Evolutionary conservation across 768 basidiomycete genomes (phyloP).

Genomic region (Boletus insuetus): DNA sequence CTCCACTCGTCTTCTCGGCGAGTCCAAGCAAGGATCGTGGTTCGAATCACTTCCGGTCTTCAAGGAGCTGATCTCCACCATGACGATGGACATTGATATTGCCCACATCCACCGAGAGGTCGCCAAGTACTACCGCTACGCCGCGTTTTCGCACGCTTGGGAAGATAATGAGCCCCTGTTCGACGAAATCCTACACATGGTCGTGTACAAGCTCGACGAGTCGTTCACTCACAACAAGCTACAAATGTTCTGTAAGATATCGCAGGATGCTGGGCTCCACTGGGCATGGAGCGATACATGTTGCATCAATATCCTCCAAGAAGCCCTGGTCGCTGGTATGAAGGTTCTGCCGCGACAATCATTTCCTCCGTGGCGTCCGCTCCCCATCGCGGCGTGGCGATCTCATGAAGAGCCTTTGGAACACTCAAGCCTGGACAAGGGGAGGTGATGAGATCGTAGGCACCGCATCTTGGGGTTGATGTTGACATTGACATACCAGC

Average conservation of each 20-base stretch:
- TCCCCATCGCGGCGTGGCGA: background rate
- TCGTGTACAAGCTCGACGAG: background rate
- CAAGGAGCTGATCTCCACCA: background rate
- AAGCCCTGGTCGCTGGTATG: background rate
- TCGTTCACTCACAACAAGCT: background rate
- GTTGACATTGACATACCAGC: too few relatives aligned
- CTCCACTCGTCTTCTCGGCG: background rate
- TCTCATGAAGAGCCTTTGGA: background rate
- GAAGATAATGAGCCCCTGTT: background rate
- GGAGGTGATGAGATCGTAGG: too few relatives aligned
- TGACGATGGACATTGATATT: background rate
- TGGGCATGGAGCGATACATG: background rate
- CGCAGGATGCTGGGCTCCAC: background rate
- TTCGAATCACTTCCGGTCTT: background rate
- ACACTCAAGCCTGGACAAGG: background rate
- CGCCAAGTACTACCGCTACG: background rate
- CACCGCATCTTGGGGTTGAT: too few relatives aligned
- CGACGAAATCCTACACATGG: background rate
- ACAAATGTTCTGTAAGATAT: background rate
- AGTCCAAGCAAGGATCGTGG: background rate
- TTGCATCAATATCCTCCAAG: background rate
- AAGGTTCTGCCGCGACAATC: background rate
- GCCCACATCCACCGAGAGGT: background rate
- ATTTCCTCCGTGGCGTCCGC: background rate
- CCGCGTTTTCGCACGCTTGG: background rate